phyloP scores from a whole-genome alignment of 331 rosid species.

The Arachis monticola region DNA sequence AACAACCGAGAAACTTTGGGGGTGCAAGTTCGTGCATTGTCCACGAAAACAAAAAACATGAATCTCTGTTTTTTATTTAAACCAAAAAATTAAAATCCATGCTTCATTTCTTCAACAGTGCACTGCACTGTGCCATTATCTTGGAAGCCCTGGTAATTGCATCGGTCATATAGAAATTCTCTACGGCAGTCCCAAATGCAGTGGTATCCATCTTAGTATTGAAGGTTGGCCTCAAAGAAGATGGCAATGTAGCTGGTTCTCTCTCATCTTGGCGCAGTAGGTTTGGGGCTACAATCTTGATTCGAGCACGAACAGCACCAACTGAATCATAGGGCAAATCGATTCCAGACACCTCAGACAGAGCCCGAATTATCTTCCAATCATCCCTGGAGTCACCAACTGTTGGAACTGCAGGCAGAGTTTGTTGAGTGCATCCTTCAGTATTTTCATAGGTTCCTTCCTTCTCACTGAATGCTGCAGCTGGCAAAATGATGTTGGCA shows the following conservation, averaged over 20 bases:
- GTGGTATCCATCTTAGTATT: conserved; percentile 51
- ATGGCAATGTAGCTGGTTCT: conserved; percentile 78
- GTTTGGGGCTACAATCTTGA: conserved; percentile 84
- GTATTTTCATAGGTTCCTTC: conserved; percentile 96
- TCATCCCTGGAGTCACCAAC: conserved; percentile 98
- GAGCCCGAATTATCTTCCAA: conserved; percentile 93
- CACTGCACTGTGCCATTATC: conserved; percentile 99
- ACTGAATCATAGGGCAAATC: conserved; percentile 79
- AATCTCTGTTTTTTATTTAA: conserved; percentile 44
- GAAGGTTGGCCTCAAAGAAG: conserved; percentile 68
- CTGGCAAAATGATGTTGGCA: conserved; percentile 83
- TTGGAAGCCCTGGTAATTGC: conserved; percentile 98
- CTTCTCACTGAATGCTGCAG: conserved; percentile 95
- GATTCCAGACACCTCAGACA: conserved; percentile 85
- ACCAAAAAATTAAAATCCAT: conserved; percentile 41
- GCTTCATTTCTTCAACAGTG: conserved; percentile 82
- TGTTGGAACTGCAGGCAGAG: conserved; percentile 95
- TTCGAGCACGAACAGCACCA: conserved; percentile 65
- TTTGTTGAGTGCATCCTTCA: conserved; percentile 89
- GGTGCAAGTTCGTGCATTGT: conserved; percentile 32
- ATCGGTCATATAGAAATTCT: conserved; percentile 97
- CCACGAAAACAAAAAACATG: conserved; percentile 39
- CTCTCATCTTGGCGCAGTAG: conserved; percentile 75
- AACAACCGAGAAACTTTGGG: conserved; percentile 46
- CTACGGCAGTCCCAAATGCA: conserved; percentile 64